Evolutionary conservation across 257 asterid species (phyloP).

Genomic region (Striga asiatica): DNA sequence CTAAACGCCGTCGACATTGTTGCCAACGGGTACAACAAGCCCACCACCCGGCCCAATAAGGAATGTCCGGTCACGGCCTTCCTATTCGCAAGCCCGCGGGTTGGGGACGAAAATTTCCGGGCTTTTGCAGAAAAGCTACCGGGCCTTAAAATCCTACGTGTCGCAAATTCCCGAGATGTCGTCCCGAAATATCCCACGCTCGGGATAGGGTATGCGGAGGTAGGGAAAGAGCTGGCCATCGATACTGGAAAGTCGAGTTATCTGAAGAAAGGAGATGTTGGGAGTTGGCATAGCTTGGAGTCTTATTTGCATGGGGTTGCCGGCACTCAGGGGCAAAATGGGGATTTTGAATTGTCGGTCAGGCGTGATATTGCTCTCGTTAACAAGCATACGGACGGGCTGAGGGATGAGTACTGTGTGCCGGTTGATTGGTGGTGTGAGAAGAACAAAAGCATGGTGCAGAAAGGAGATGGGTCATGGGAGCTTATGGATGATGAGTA

Average conservation of each 20-base stretch:
- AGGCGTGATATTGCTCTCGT: constrained; percentile 36
- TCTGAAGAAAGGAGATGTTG: constrained; percentile 35
- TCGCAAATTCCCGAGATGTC: constrained; percentile 38
- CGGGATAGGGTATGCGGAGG: constrained; percentile 29
- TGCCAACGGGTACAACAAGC: constrained; percentile 38
- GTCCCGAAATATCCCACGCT: constrained; percentile 46
- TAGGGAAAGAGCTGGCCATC: constrained; percentile 45
- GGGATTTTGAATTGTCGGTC: constrained; percentile 42
- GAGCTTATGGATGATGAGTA: constrained; percentile 31
- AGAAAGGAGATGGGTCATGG: constrained; percentile 70
- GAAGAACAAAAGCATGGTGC: constrained; percentile 72
- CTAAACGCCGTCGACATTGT: constrained; percentile 53
- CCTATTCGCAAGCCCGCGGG: constrained; percentile 57
- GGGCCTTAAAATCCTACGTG: constrained; percentile 34
- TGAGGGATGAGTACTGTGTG: constrained; percentile 41
- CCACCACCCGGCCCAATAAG: constrained; percentile 16
- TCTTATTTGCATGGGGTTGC: constrained; percentile 67
- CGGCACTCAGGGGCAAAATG: constrained; percentile 39
- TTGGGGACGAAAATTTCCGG: constrained; percentile 33
- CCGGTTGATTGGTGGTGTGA: constrained; percentile 62
- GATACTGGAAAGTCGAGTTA: constrained; percentile 42
- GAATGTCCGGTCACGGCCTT: constrained; percentile 44
- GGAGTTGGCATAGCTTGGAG: constrained; percentile 54
- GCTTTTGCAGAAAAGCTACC: constrained; percentile 7
- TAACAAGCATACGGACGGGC: constrained; percentile 36